Evolutionary conservation across 148 eudicot genomes (phyloP), one percentile per base, ranked within the genome.

Genomic region (Rheum nobile): DNA sequence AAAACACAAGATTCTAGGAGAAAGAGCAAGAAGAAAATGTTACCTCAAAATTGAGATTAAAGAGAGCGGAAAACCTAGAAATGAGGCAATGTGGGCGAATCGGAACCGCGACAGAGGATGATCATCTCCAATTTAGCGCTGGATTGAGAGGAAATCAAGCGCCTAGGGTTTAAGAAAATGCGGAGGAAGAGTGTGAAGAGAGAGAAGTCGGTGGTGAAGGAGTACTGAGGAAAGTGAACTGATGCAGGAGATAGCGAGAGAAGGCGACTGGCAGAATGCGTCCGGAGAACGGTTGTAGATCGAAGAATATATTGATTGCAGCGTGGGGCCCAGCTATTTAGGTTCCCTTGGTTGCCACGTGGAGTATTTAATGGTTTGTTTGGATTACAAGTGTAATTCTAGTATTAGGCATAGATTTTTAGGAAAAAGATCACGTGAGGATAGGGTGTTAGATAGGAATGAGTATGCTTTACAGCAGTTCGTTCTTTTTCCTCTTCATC

Each of bases 121-220:
- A 61, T 32, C 19, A 0, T 41, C 43, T 41, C 11, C n/a, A 0
- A 34, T 10, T 32, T 17, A 65, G 35, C 34, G 35, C 10, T 4
- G 14, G 19, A 61, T 29, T 12, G 41, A 34, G 39, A 32, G 5
- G 70, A 65, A 16, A 32, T 14, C 2, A 32, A 32, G 70, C 70
- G 70, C 39, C 70, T 65, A 65, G 70, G 70, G 70, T 65, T 65
- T 65, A 32, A 41, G 4, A 34, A 16, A 65, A 65, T 14, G 39
- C 9, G 70, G 70, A 32, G 39, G 16, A 57, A 17, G 4, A 28
- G 39, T 14, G 11, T 32, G 43, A 5, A 41, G 31, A 55, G 61
- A 21, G 70, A 9, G 22, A 34, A 65, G 22, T 65, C 4, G 31
- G 22, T 17, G 39, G 1, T 65, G 22, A 4, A 55, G 7, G 59